Conservation (phyloP, 768 basidiomycete genomes). For the Tylopilus plumbeoviolaceoides region DNA sequence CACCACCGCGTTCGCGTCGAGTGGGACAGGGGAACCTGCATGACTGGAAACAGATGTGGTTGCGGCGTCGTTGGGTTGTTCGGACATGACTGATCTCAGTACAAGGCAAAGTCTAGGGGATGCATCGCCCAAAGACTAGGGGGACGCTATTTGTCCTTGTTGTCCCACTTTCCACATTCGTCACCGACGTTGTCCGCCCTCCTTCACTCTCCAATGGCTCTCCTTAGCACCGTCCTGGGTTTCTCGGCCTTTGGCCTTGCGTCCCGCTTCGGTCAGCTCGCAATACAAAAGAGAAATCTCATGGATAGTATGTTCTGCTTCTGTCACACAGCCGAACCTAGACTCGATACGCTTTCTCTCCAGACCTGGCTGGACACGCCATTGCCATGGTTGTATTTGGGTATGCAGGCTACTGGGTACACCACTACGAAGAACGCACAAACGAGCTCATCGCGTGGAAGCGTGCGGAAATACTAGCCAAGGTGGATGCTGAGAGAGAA, state of each 20-base stretch:
- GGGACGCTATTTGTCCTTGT: constrained; percentile 26
- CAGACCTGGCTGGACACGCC: constrained; percentile 72
- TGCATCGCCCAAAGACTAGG: background rate
- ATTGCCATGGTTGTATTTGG: constrained; percentile 69
- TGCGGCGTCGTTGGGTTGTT: background rate
- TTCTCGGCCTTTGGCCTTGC: constrained; percentile 82
- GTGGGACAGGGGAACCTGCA: background rate
- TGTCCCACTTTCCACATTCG: constrained; percentile 14
- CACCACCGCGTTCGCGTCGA: constrained; percentile 20
- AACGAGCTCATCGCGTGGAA: constrained; percentile 59
- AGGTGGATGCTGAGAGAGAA: constrained; percentile 26
- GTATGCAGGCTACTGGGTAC: constrained; percentile 70
- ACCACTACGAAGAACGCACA: constrained; percentile 62
- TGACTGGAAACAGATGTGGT: constrained; percentile 1
- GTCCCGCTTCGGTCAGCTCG: constrained; percentile 81
- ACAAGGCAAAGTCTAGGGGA: background rate
- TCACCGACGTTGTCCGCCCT: constrained; percentile 8
- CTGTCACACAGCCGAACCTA: background rate
- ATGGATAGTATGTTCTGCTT: constrained; percentile 62
- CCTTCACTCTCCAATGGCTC: constrained; percentile 43
- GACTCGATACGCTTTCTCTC: background rate
- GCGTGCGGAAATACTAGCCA: constrained; percentile 55
- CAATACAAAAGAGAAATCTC: constrained; percentile 76
- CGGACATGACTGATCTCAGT: constrained; percentile 15
- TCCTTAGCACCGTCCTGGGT: constrained; percentile 67